Base-by-base conservation (phyloP, 441 rosid species). In the Isatis lusitanica region DNA sequence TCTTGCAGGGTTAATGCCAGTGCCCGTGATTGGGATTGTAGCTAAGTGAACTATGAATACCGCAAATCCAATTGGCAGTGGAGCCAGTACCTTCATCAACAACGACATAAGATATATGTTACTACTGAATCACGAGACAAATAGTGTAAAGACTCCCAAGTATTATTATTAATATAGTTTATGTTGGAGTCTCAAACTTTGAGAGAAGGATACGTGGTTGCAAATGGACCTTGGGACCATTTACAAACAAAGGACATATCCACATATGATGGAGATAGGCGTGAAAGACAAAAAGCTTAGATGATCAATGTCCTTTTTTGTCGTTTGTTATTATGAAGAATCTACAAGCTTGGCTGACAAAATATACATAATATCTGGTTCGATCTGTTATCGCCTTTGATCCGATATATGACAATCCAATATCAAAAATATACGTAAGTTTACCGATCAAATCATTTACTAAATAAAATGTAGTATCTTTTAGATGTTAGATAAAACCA, bases 1-100 rank as follows among this genome's bases (percentile, higher is more conserved):
- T 81, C 98, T 81, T 0, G 97, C 98, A 4, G 97, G 97, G 88
- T 92, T 92, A 68, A 92, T 92, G 36, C 97, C 97, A 21, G 96
- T 90, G 26, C 97, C 97, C 7, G 98, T 91, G 81, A 93, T 79
- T 40, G 98, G 98, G 40, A 91, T 91, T 47, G 98, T 93, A 13
- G 96, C 98, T 74, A 93, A 76, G 81, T 90, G 97, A 75, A 93
- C 98, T 70, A 93, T 85, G 83, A 91, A 93, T 31, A 93, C 97
- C 11, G 98, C 88, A 67, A 93, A 89, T 30, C 97, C 97, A 68
- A 93, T 93, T 18, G 98, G 98, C 13, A 93, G 92, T 50, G 97
- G 98, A 76, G 98, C 98, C 88, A 93, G 80, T 24, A 93, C 93
- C 98, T 93, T 60, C 74, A 53, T 53, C 39, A 30, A 44, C 36